A percentile compares a stretch with the other conserved stretches of the same genome.
These are phyloP conservation scores for Fusarium nematophilum DNA, from an alignment of 2,329 filamentous ascomycete genomes.

Conservation along the genomic window DNA sequence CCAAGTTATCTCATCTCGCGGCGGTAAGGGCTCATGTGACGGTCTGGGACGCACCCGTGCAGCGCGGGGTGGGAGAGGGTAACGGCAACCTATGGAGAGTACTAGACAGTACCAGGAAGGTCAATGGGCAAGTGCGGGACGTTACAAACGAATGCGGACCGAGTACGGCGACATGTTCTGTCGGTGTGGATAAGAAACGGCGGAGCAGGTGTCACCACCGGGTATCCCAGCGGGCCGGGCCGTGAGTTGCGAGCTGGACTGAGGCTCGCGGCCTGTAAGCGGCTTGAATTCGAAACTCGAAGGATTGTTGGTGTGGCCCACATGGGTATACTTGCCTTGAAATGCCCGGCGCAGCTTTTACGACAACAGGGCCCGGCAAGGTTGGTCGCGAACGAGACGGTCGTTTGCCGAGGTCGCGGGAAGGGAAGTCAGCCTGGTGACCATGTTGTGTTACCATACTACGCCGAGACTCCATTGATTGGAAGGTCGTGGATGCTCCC, in stretches of 20 bases:
- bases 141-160: slow-evolving; percentile 1
- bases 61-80: slow-evolving; percentile 27
- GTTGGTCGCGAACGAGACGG: slow-evolving; percentile 19
- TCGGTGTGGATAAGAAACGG: slow-evolving; percentile 34
- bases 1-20: slow-evolving; percentile 38
- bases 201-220: slow-evolving; percentile 25
- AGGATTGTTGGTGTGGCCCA: slow-evolving; percentile 30
- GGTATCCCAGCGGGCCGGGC: slow-evolving; percentile 43
- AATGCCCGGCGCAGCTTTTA: slow-evolving; percentile 20
- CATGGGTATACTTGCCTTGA: slow-evolving; percentile 28
- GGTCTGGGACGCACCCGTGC: slow-evolving; percentile 28
- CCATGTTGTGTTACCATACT: slow-evolving; percentile 29
- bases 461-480: slow-evolving; percentile 16
- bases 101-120: slow-evolving; percentile 18
- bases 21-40: slow-evolving; percentile 43
- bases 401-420: slow-evolving; percentile 24
- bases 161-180: slow-evolving; percentile 23
- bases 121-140: slow-evolving; percentile 19
- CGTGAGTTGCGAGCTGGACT: slow-evolving; percentile 40
- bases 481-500: slow-evolving; percentile 17
- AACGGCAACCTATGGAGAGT: slow-evolving; percentile 4
- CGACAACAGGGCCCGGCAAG: slow-evolving; percentile 10
- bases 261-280: slow-evolving; percentile 8
- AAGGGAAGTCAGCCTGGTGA: slow-evolving; percentile 28
- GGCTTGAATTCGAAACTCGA: slow-evolving; percentile 16